Base-by-base conservation (phyloP, 768 basidiomycete genomes). In the Sporobolomyces pararoseus region DNA sequence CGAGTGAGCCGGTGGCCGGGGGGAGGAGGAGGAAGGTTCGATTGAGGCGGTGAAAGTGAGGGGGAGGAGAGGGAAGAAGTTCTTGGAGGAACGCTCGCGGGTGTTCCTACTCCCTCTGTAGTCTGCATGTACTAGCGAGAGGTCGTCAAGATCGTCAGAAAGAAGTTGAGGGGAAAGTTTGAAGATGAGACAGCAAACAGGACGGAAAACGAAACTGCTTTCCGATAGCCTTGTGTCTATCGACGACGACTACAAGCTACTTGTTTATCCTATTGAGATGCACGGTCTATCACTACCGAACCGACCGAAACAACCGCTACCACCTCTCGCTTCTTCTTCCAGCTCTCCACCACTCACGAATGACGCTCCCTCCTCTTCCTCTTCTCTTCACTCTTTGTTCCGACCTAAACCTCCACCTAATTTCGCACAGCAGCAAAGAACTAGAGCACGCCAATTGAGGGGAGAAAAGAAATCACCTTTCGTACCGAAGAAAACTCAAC, bases 391-490 rank as follows among this genome's bases (percentile, higher is more conserved):
- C 65, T 27, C 59, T n/a, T 17, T 32, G 12, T 42, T 34, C 9
- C 46, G 31, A 23, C 29, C 23, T 25, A 7, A 31, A 14, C 58
- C 46, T 3, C 63, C 69, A 16, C 69, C 63, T 35, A 46, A 46
- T 29, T 61, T 61, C 35, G 51, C 59, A 9, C 16, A 21, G 12
- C 51, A 37, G 0, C 51, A 34, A 2, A 29, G 69, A 4, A n/a
- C 16, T 19, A 51, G 50, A 2, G 69, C 69, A 2, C 51, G 69
- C 6, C 1, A 10, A 2, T 19, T 65, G 13, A 39, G 69, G 12
- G 34, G 31, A 2, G 63, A 70, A n/a, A 27, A 53, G 39, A 73
- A 66, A 39, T 46, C 39, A 9, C 72, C 72, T 7, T 73, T 73
- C 47, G 62, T 73, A 34, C 53, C 64, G 12, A 53, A 54, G 46